phyloP scores from a whole-genome alignment of 1,284 basidiomycete species.

The Polyporus tsugae region DNA sequence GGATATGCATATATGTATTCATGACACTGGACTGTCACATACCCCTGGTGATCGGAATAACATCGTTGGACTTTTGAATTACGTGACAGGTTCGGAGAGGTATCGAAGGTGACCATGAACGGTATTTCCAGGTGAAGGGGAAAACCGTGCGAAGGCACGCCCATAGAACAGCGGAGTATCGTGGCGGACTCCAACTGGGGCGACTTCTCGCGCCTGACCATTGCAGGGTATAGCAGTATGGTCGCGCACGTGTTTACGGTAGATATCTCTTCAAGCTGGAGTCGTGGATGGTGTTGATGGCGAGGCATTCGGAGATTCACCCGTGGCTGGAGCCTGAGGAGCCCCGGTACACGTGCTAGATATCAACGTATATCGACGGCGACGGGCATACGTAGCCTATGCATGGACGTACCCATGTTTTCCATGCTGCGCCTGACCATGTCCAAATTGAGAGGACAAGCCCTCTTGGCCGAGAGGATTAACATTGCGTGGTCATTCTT shows the following conservation, averaged over 20 bases:
- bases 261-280: too few relatives aligned
- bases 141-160: background rate
- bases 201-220: background rate
- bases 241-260: too few relatives aligned
- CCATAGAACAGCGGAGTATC: background rate
- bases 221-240: background rate
- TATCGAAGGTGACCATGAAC: background rate
- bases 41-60: conserved; percentile 3
- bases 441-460: background rate
- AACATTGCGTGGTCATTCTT: too few relatives aligned
- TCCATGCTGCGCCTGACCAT: background rate
- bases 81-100: background rate
- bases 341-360: background rate
- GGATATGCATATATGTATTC: conserved; percentile 1
- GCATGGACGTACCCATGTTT: background rate
- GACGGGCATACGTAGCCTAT: background rate
- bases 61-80: background rate
- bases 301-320: too few relatives aligned
- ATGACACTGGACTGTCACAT: conserved; percentile 1
- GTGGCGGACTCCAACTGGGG: background rate
- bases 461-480: too few relatives aligned
- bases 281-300: too few relatives aligned
- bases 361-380: background rate
- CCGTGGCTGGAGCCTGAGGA: too few relatives aligned
- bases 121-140: background rate